Percentiles rank a stretch among this genome's conserved stretches.
These are phyloP conservation scores for Amesomyces nigricolor DNA, from an alignment of 2,329 filamentous ascomycete species.

Conservation along the genomic window DNA sequence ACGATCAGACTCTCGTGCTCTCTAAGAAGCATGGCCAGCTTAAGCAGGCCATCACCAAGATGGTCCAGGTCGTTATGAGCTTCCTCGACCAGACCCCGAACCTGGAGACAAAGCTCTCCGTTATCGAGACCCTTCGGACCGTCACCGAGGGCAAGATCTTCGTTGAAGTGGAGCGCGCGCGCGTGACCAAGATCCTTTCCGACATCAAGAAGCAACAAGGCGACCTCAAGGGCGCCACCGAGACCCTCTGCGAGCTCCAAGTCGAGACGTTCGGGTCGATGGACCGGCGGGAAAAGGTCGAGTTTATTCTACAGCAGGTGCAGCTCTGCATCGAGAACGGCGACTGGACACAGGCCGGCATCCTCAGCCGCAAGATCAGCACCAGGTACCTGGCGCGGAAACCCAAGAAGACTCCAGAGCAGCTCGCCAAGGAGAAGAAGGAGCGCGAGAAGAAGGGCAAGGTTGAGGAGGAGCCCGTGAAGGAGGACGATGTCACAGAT, in stretches of 20 bases:
- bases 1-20: slow-evolving; percentile 89
- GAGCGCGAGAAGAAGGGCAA: slow-evolving; percentile 74
- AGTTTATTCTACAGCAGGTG: slow-evolving; percentile 96
- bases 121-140: slow-evolving; percentile 91
- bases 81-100: slow-evolving; percentile 84
- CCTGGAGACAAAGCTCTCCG: slow-evolving; percentile 79
- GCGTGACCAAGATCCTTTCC: slow-evolving; percentile 89
- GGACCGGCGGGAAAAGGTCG: slow-evolving; percentile 94
- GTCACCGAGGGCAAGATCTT: slow-evolving; percentile 99
- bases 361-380: slow-evolving; percentile 94
- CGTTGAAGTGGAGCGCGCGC: slow-evolving; percentile 94
- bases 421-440: slow-evolving; percentile 86
- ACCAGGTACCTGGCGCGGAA: slow-evolving; percentile 86
- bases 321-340: slow-evolving; percentile 88
- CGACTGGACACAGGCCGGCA: slow-evolving; percentile 93
- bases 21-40: slow-evolving; percentile 99
- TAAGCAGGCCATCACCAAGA: slow-evolving; percentile 97
- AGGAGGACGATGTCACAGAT: slow-evolving; percentile 87
- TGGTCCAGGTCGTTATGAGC: slow-evolving; percentile 94
- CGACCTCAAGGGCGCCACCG: slow-evolving; percentile 81
- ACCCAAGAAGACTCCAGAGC: slow-evolving; percentile 82
- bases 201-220: slow-evolving; percentile 97
- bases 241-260: slow-evolving; percentile 94
- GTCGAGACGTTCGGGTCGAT: slow-evolving; percentile 99
- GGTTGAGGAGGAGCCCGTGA: slow-evolving; percentile 70